These are phyloP conservation scores for Heterobasidion annosum DNA, from an alignment of 1,284 basidiomycete genomes.

Conservation along the genomic window DNA sequence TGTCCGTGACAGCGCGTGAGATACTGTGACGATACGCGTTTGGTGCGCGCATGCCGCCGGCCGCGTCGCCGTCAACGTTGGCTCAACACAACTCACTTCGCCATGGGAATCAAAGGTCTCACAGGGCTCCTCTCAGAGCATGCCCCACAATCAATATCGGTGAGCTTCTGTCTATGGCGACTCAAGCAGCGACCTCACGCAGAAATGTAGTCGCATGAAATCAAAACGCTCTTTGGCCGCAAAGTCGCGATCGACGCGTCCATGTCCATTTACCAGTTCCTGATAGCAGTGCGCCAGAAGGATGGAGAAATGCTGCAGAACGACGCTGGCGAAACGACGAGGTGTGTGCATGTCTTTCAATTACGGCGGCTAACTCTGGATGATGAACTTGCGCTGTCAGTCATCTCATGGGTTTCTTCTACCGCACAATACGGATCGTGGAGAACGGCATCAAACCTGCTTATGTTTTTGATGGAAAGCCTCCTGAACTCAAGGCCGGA, in stretches of 20 bases:
- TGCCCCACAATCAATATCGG: slow-evolving; percentile 77
- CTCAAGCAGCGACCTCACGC: not conserved
- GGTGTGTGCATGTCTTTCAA: slow-evolving; percentile 27
- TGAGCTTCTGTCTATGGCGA: slow-evolving; percentile 10
- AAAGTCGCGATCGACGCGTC: slow-evolving; percentile 99
- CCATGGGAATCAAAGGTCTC: slow-evolving; percentile 91
- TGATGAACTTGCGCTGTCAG: slow-evolving; percentile 23
- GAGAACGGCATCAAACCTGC: slow-evolving; percentile 98
- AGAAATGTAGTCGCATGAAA: slow-evolving; percentile 72
- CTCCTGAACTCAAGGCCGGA: slow-evolving; percentile 93
- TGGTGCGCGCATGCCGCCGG: too few species aligned
- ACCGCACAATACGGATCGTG: slow-evolving; percentile 95
- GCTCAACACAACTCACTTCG: not conserved
- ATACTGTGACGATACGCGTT: too few species aligned
- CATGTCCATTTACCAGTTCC: slow-evolving; percentile 93
- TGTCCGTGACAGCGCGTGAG: too few species aligned
- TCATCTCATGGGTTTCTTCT: slow-evolving; percentile 98
- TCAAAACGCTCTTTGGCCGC: slow-evolving; percentile 94
- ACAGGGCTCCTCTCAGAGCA: slow-evolving; percentile 86
- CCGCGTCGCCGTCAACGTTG: not conserved
- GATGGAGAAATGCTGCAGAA: slow-evolving; percentile 97
- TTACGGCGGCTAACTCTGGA: not conserved
- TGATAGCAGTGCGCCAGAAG: slow-evolving; percentile 93
- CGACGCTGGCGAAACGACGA: slow-evolving; percentile 93
- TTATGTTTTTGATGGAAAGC: slow-evolving; percentile 98